Percentiles rank a stretch among this genome's conserved stretches.
phyloP scores from a whole-genome alignment of 495 filamentous ascomycete genomes.

The Extremus antarcticus region DNA sequence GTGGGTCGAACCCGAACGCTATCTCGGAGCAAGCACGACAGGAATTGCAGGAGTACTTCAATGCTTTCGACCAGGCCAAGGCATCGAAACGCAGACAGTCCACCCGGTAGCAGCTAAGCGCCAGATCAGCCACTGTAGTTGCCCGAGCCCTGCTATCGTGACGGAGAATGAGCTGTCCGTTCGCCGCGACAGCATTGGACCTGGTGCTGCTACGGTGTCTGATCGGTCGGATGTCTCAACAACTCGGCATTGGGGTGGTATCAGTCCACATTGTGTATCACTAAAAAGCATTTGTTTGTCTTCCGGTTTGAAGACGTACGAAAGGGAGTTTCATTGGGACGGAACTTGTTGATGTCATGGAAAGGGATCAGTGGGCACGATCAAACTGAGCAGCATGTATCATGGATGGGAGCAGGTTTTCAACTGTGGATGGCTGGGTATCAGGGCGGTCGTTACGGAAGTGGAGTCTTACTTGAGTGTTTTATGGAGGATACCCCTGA shows the following conservation, averaged over 20 bases:
- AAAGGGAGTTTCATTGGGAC: background rate
- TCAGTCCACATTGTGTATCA: background rate
- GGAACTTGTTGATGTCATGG: background rate
- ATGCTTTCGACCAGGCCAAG: conserved; percentile 74
- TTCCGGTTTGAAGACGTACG: background rate
- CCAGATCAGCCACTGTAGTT: too few relatives aligned
- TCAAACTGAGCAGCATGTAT: background rate
- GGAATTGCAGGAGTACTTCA: conserved; percentile 76
- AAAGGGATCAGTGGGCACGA: too few relatives aligned
- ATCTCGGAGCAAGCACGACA: conserved; percentile 61
- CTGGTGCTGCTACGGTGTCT: too few relatives aligned
- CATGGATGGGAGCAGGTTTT: background rate
- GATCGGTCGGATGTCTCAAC: too few relatives aligned
- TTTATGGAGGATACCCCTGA: conserved; percentile 1
- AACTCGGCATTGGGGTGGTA: background rate
- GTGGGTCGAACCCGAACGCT: conserved; percentile 26
- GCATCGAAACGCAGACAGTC: conserved; percentile 51
- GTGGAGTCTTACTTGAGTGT: background rate
- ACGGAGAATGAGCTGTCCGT: too few relatives aligned
- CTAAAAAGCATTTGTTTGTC: background rate
- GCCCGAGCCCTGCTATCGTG: too few relatives aligned
- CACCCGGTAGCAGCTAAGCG: conserved; percentile 1
- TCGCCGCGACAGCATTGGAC: too few relatives aligned
- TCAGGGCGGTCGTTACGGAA: background rate
- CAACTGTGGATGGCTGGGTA: background rate